Percentiles rank a stretch among this genome's conserved stretches.
phyloP scores from a whole-genome alignment of 2,329 filamentous ascomycete species.

The Achaetomium macrosporum region DNA sequence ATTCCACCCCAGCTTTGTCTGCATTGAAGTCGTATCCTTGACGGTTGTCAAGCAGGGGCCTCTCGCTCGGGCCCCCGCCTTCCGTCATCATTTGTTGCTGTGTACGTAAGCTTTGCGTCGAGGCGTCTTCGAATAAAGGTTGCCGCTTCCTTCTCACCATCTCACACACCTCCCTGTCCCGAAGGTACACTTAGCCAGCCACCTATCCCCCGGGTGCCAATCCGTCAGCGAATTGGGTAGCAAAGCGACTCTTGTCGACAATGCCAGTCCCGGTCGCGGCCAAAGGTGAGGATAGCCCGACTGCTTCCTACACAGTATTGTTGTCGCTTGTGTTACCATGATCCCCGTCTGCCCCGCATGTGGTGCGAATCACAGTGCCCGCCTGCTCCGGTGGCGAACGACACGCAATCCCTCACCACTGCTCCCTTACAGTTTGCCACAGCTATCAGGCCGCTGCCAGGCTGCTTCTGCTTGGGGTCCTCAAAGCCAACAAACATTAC shows the following conservation, averaged over 20 bases:
- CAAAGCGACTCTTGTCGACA: conserved; percentile 4
- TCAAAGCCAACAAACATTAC: too few species aligned
- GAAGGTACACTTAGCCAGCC: background rate
- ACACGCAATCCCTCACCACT: conserved; percentile 19
- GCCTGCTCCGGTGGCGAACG: conserved; percentile 18
- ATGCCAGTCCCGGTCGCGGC: conserved; percentile 25
- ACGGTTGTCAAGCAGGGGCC: too few species aligned
- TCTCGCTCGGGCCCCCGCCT: too few species aligned
- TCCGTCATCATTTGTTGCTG: too few species aligned
- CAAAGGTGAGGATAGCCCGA: conserved; percentile 21
- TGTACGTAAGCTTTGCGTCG: too few species aligned
- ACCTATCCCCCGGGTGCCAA: background rate
- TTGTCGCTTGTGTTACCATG: conserved; percentile 2
- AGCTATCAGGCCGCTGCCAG: background rate
- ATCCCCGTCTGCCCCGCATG: conserved; percentile 13
- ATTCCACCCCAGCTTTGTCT: too few species aligned
- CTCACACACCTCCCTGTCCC: background rate
- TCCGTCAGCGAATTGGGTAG: conserved; percentile 1
- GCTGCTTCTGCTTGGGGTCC: background rate
- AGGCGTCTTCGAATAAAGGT: too few species aligned
- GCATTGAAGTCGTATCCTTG: too few species aligned
- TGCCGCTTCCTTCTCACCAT: too few species aligned
- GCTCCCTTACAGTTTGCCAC: background rate
- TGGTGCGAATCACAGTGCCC: conserved; percentile 13
- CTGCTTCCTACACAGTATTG: background rate